These are phyloP conservation scores for Cyberlindnera meyerae DNA, from an alignment of 805 yeast species.

Conservation along the genomic window DNA sequence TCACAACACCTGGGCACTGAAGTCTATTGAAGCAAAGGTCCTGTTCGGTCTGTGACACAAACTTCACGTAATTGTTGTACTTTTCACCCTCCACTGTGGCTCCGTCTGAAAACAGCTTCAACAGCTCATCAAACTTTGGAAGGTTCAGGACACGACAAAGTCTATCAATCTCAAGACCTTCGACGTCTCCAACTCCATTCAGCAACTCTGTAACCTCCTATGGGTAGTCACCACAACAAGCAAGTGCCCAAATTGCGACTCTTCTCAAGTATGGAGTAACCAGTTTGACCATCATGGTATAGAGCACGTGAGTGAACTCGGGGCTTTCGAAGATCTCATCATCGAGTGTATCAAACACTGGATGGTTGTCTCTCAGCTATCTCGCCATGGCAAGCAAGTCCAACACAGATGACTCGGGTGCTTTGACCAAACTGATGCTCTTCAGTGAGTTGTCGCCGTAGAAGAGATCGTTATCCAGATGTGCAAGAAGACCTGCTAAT, in stretches of 20 bases:
- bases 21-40: constrained; percentile 26
- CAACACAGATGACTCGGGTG: constrained; percentile 9
- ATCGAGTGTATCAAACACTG: constrained; percentile 26
- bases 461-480: constrained; percentile 26
- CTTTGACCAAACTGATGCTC: constrained; percentile 30
- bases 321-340: constrained; percentile 22
- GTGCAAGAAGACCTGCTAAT: constrained; percentile 20
- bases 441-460: constrained; percentile 26
- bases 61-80: constrained; percentile 15
- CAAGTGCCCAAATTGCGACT: constrained; percentile 50
- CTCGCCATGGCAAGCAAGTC: constrained; percentile 12
- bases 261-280: constrained; percentile 63
- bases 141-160: constrained; percentile 46
- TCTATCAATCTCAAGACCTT: constrained; percentile 47
- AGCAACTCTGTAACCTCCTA: constrained; percentile 24
- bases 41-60: constrained; percentile 20
- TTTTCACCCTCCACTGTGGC: constrained; percentile 25
- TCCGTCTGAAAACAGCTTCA: constrained; percentile 10
- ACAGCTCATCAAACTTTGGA: constrained; percentile 31
- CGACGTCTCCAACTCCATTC: constrained; percentile 27
- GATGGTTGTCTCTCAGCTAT: constrained; percentile 23
- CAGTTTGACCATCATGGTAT: constrained; percentile 50
- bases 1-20: constrained; percentile 63
- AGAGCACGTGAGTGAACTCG: constrained; percentile 37
- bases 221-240: constrained; percentile 41